Evolutionary conservation across 805 yeast genomes (phyloP), one percentile per base, ranked within the genome.

Genomic region (Candida pseudoglaebosa): DNA sequence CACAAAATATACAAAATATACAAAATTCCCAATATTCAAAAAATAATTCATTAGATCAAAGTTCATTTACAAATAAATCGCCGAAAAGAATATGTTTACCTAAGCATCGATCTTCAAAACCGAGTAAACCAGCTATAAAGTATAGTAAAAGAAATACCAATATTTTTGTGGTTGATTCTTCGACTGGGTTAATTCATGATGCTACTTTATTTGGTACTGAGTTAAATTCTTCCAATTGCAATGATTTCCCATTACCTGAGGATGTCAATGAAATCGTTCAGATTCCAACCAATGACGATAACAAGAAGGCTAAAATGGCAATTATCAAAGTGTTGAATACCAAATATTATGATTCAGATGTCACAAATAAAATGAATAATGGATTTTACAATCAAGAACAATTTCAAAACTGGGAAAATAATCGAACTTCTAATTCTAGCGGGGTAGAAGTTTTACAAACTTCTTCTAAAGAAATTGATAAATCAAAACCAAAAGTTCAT

Each of bases 121-220:
- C 62, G 1, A 48, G 54, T 3, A 65, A 50, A 44, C 67, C 79
- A 6, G 47, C 57, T 18, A 46, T 66, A 16, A 56, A 54, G 38
- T 42, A 49, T 36, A 41, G 45, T 19, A 40, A 47, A n/a, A 28
- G 46, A 16, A 41, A 44, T 12, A 38, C 46, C 10, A 52, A 53
- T 22, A 77, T 77, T 34, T 67, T 71, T 47, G 59, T 80, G 32
- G 84, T 81, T 21, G 82, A 80, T 46, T 71, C 84, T 4, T 73
- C 78, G 51, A 77, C 80, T 28, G 84, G 85, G 0, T 64, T 63
- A 40, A 50, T 78, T 12, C 72, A 70, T 45, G 86, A 81, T 49
- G 85, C 86, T 7, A 80, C 86, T 2, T 74, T 71, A 46, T 80
- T 75, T 56, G 88, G 84, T 2, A 81, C 87, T 1, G 85, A 80